Base-by-base conservation (phyloP, 306 rosid genomes). In the Echinosophora koreensis region DNA sequence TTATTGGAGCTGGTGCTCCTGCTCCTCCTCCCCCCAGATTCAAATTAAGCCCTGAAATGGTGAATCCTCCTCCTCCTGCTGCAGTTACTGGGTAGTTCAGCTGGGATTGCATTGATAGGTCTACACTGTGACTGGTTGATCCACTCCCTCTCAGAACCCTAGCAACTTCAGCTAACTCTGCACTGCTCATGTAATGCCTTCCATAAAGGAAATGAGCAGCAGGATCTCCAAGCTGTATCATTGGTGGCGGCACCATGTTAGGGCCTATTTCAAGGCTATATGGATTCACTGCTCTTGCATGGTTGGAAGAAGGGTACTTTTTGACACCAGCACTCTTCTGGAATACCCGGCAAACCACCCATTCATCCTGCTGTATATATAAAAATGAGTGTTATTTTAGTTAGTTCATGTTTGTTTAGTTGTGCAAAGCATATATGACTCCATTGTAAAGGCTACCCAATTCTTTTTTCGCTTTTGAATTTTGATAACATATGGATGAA, bases 271-370 rank as follows among this genome's bases (percentile, higher is more conserved):
- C 94, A 4, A 89, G 80, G 87, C 74, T 85, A 58, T 86, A 91
- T 27, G 92, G 91, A 59, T 89, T 86, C 42, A 74, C 67, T 39
- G 84, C 86, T 52, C 92, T 86, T 62, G 92, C 13, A 74, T 84
- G 92, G 75, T 65, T 83, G 7, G 90, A 71, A 5, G 90, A 67
- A 9, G 90, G 93, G 81, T 81, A 91, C 56, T 91, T 91, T 56
- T 89, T 91, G 5, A 74, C 81, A 0, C 96, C 96, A 0, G 84
- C 90, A 49, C 96, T 91, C 81, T 91, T 91, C 71, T 91, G 93
- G 82, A 91, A 91, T 3, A 91, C 88, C 10, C 96, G 87, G 82
- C 93, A 91, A 6, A 91, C 91, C 70, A 89, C 96, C 96, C 96
- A 91, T 71, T 91, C 96, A 77, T 91, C 96, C 92, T 91, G 89